These are phyloP conservation scores for Candolleomyces efflorescens DNA, from an alignment of 768 basidiomycete species.

Conservation along the genomic window DNA sequence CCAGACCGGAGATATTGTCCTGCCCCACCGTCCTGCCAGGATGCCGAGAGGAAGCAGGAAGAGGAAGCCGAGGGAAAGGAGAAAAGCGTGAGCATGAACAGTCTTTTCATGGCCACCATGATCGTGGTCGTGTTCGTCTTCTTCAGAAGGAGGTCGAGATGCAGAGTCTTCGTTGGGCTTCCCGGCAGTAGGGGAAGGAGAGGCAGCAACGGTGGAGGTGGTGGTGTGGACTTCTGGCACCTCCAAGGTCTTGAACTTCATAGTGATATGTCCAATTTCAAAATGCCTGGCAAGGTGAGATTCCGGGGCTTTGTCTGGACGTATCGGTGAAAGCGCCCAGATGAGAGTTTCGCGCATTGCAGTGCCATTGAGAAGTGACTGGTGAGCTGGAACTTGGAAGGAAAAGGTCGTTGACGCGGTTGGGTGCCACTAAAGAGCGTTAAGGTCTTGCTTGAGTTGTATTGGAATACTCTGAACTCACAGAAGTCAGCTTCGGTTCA, in stretches of 20 bases:
- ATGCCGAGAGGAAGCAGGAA: constrained; percentile 51
- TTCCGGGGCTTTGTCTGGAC: constrained; percentile 20
- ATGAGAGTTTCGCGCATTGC: constrained; percentile 29
- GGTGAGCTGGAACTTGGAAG: constrained; percentile 39
- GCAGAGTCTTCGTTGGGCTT: no score
- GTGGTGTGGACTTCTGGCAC: constrained; percentile 2
- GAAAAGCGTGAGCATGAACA: constrained; percentile 49
- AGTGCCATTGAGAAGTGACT: constrained; percentile 22
- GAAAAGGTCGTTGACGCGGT: constrained; percentile 32
- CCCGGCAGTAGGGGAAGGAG: neutral
- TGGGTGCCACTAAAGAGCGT: constrained; percentile 22
- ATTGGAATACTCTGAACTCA: constrained; percentile 13
- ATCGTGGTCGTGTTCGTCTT: neutral
- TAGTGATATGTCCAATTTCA: constrained; percentile 28
- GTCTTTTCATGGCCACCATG: constrained; percentile 30
- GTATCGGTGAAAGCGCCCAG: constrained; percentile 35
- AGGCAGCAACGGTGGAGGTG: neutral
- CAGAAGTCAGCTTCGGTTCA: constrained; percentile 30
- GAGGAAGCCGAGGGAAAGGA: constrained; percentile 52
- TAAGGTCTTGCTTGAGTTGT: neutral
- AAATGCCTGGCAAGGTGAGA: constrained; percentile 23
- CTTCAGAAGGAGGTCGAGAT: constrained; percentile 1
- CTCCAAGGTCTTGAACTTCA: constrained; percentile 30
- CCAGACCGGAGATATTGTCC: constrained; percentile 51
- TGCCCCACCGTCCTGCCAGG: constrained; percentile 49